Evolutionary conservation across 192 early-diverging fungal species (phyloP).

Genomic region (Coemansia sp.): DNA sequence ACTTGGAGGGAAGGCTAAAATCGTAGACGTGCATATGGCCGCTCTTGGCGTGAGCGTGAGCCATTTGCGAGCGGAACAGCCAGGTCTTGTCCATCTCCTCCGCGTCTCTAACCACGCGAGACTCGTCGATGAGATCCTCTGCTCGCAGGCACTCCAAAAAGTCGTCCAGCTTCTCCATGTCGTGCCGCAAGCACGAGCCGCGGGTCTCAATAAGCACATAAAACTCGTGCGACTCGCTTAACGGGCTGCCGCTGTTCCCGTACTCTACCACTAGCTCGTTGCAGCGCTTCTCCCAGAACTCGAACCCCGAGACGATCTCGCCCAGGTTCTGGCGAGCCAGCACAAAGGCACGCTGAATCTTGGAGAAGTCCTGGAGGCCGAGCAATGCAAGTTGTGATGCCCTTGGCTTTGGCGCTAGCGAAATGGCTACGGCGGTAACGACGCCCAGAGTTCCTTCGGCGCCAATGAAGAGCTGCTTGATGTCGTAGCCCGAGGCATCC

Average conservation of each 20-base stretch:
- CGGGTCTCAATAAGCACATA: slow-evolving; percentile 89
- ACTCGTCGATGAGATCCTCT: slow-evolving; percentile 21
- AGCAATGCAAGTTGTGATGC: slow-evolving; percentile 78
- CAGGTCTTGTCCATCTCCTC: slow-evolving; percentile 37
- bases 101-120: slow-evolving; percentile 16
- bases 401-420: slow-evolving; percentile 74
- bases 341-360: slow-evolving; percentile 82
- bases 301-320: slow-evolving; percentile 96
- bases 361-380: slow-evolving; percentile 74
- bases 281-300: slow-evolving; percentile 90
- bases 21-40: slow-evolving; percentile 57
- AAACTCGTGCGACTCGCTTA: slow-evolving; percentile 27
- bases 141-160: slow-evolving; percentile 29
- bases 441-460: slow-evolving; percentile 95
- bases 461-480: slow-evolving; percentile 99
- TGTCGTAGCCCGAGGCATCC: slow-evolving; percentile 96
- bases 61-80: slow-evolving; percentile 55
- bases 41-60: slow-evolving; percentile 46
- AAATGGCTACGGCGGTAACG: slow-evolving; percentile 88
- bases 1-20: slow-evolving; percentile 43
- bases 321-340: slow-evolving; percentile 78
- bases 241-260: slow-evolving; percentile 25
- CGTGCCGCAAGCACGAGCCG: slow-evolving; percentile 89
- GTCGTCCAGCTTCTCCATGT: slow-evolving; percentile 71
- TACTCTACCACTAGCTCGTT: slow-evolving; percentile 66